These are phyloP conservation scores for Nepenthes alata DNA, from an alignment of 179 eudicot genomes.

Conservation along the genomic window DNA sequence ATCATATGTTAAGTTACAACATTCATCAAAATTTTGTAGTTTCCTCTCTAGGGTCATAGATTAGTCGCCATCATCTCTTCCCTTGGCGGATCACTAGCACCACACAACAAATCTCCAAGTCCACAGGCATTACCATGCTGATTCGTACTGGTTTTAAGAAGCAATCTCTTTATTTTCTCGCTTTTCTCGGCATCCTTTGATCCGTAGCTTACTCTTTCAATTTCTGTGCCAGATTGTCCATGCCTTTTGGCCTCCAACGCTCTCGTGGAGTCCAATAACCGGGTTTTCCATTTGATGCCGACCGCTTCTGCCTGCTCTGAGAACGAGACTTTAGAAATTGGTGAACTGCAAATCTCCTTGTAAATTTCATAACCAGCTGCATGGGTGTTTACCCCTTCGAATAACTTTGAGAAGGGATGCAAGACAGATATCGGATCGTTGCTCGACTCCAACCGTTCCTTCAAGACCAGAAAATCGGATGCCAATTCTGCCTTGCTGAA, in stretches of 20 bases:
- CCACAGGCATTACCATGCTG: background rate
- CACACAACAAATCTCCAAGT: constrained; percentile 12
- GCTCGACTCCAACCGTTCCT: constrained; percentile 40
- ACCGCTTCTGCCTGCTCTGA: constrained; percentile 65
- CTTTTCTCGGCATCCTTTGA: background rate
- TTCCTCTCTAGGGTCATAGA: background rate
- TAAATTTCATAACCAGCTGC: constrained; percentile 70
- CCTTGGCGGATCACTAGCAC: constrained; percentile 1
- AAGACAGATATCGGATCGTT: constrained; percentile 55
- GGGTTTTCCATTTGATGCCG: constrained; percentile 38
- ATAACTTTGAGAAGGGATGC: constrained; percentile 56
- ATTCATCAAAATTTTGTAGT: no score
- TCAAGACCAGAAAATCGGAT: constrained; percentile 46
- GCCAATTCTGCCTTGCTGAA: constrained; percentile 49
- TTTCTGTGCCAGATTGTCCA: constrained; percentile 2
- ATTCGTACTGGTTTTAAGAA: background rate
- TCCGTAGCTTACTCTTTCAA: background rate
- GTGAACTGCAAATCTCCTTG: constrained; percentile 60
- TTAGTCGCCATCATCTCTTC: constrained; percentile 4
- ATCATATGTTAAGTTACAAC: no score
- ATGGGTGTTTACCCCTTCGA: constrained; percentile 50
- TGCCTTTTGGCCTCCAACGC: constrained; percentile 7
- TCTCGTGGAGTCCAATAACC: constrained; percentile 10
- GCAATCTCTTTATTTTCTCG: background rate
- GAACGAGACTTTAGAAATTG: constrained; percentile 46